Percentiles rank a stretch among this genome's conserved stretches.
These are phyloP conservation scores for Pseudocercospora fijiensis DNA, from an alignment of 2,329 filamentous ascomycete genomes.

Conservation along the genomic window DNA sequence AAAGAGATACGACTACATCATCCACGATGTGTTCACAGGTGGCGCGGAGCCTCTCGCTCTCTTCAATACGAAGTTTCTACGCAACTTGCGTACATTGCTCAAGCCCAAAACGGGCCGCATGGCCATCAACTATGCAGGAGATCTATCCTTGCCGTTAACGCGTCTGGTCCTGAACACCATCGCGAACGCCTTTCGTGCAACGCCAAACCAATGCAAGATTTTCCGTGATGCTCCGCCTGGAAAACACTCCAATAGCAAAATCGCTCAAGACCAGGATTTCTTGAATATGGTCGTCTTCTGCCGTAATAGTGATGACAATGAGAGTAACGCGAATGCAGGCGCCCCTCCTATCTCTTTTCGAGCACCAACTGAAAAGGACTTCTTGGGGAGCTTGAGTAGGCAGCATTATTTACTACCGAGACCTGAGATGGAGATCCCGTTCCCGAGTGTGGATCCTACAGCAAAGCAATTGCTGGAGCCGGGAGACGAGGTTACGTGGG, in stretches of 20 bases:
- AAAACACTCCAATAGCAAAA: conserved; percentile 21
- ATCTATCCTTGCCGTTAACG: conserved; percentile 74
- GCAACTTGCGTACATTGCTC: conserved; percentile 67
- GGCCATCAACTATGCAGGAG: conserved; percentile 95
- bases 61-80: conserved; percentile 83
- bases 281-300: conserved; percentile 98
- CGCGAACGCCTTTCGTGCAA: conserved; percentile 61
- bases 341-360: conserved; percentile 59
- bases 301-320: conserved; percentile 55
- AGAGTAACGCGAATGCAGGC: background rate
- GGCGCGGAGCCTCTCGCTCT: conserved; percentile 86
- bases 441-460: conserved; percentile 19
- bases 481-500: conserved; percentile 66
- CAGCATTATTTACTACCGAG: conserved; percentile 69
- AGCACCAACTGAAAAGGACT: conserved; percentile 62
- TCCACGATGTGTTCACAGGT: conserved; percentile 97
- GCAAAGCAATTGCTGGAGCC: conserved; percentile 56
- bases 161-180: conserved; percentile 81
- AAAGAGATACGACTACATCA: conserved; percentile 75
- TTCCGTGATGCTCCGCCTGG: conserved; percentile 71
- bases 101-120: conserved; percentile 72
- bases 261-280: conserved; percentile 57
- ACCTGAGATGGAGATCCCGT: conserved; percentile 62
- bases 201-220: conserved; percentile 66
- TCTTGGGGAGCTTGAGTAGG: conserved; percentile 69